Evolutionary conservation across 768 basidiomycete genomes (phyloP).

Genomic region (Phylloporus arenicola): DNA sequence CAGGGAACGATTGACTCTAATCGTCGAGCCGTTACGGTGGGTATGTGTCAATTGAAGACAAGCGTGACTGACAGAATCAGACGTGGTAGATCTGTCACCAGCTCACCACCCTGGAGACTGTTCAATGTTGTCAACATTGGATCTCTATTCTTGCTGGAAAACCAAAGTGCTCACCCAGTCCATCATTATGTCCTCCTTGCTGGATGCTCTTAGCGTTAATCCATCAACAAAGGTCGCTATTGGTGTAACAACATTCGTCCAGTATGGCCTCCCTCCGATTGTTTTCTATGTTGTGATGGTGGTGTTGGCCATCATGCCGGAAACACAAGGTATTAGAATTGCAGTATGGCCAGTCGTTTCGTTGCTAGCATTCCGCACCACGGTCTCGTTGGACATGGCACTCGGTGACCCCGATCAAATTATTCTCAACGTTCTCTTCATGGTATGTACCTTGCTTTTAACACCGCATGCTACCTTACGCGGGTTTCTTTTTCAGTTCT

Average conservation of each 20-base stretch:
- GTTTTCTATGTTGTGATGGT: slow-evolving; percentile 45
- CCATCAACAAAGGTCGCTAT: slow-evolving; percentile 22
- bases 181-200: background rate
- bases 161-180: background rate
- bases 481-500: background rate
- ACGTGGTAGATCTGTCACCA: too few relatives aligned
- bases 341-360: slow-evolving; percentile 43
- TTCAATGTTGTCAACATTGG: too few relatives aligned
- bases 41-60: too few relatives aligned
- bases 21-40: too few relatives aligned
- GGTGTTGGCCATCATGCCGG: slow-evolving; percentile 43
- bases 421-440: slow-evolving; percentile 7
- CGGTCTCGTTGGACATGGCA: slow-evolving; percentile 10
- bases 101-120: too few relatives aligned
- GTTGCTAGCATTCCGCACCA: slow-evolving; percentile 39
- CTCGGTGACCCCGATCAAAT: background rate
- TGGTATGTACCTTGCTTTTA: slow-evolving; percentile 4
- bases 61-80: too few relatives aligned
- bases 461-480: too few relatives aligned
- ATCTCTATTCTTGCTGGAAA: background rate
- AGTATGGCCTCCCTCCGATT: slow-evolving; percentile 37
- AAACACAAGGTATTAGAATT: slow-evolving; percentile 41
- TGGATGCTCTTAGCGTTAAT: background rate
- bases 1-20: too few relatives aligned
- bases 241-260: slow-evolving; percentile 29